Evolutionary conservation across 2,329 filamentous ascomycete species (phyloP), one percentile per base, ranked within the genome.

Genomic region (Venturiaceae sp.): DNA sequence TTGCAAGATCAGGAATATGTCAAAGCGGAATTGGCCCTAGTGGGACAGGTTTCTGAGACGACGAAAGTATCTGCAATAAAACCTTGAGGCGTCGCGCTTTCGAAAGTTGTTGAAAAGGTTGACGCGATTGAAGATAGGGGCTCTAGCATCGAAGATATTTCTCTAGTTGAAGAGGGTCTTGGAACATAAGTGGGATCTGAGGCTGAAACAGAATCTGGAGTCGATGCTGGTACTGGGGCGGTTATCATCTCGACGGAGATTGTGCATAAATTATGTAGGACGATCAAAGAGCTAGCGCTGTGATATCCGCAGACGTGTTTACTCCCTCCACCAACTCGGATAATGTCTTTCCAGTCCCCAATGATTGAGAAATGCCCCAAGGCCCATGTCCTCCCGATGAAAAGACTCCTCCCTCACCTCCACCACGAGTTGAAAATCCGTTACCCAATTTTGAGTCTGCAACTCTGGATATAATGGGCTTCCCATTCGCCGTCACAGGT

Each of bases 331-430:
- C 77, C 78, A 91, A 77, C 72, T 91, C 87, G 11, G 85, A 80
- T 72, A 91, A 74, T 8, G 89, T 82, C 63, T 81, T 80, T 0
- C 88, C 88, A 0, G 86, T 91, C 1, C 87, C 88, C 33, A 89
- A 71, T 13, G 68, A 69, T 55, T 74, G 72, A 34, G 72, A 73
- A 19, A 77, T 71, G 7, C 64, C 88, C 88, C 88, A 92, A 0
- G 87, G 85, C 0, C 87, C 88, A 74, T 92, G 87, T 0, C 88
- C 88, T 3, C 84, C 77, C 1, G 85, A 84, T 36, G 91, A 68
- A 67, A 82, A 92, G 0, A 92, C 84, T 3, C 87, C 87, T 1
- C 85, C 83, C 1, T 76, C 75, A 0, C 65, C 66, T n/a, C 66
- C 69, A 30, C 65, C 66, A 62, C 63, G 69, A 23, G 76, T 83